Base-by-base conservation (phyloP, 177 flowering plant species). In the Telopea speciosissima region DNA sequence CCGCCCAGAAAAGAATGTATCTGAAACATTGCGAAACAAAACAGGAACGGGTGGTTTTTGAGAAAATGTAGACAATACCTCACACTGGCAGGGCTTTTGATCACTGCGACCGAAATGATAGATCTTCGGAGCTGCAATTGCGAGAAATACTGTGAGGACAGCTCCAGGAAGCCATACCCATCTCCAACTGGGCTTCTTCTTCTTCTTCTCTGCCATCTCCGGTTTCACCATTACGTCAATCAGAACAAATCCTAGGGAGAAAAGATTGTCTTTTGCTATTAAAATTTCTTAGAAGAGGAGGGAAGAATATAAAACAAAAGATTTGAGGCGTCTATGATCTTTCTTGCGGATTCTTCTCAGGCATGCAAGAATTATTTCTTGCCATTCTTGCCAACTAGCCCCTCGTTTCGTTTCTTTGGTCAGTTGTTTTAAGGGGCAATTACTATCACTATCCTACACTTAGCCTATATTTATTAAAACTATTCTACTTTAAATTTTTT, bases 111-210 rank as follows among this genome's bases (percentile, higher is more conserved):
- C 63, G 9, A 67, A 68, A n/a, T 73, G 58, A 0, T 77, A 76
- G 77, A 76, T 44, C 69, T 66, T 77, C 21, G 75, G 70, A 22
- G 67, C 73, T 33, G 64, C 68, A 1, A 63, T 52, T 11, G 75
- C 75, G 9, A 80, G 58, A 17, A 71, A 62, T 42, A 74, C 63
- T 23, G 67, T 64, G 25, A 77, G 22, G 24, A 65, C 8, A 24
- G 75, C 79, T 6, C 72, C 77, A 22, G 69, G 19, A 28, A 52
- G 65, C 77, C 77, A 79, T 40, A 63, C 64, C 77, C 79, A 73
- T 65, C 49, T 62, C 22, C 45, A 49, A 42, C 54, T 68, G 12
- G 19, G 28, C 68, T 36, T 68, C 62, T 33, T 33, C 40, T 33
- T 33, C 40, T 33, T 33, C 40, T 68, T 73, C 56, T 62, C 71